A percentile compares a stretch with the other conserved stretches of the same genome.
phyloP scores from a whole-genome alignment of 768 basidiomycete genomes.

The Calocera viscosa region DNA sequence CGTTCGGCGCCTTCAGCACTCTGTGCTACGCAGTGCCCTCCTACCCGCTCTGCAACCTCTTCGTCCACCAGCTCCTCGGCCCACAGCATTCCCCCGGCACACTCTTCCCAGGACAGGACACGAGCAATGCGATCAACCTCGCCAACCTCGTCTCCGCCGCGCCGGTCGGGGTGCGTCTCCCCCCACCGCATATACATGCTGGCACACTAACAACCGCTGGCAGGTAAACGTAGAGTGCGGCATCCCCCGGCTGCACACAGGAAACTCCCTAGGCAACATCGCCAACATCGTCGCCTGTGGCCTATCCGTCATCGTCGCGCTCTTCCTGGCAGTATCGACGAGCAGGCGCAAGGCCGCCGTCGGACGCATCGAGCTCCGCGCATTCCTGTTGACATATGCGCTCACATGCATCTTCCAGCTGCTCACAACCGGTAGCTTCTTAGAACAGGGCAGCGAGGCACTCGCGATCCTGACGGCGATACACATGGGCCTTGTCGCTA shows the following conservation, averaged over 20 bases:
- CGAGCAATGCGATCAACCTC: slow-evolving; percentile 14
- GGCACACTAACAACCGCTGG: slow-evolving; percentile 49
- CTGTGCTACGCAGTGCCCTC: slow-evolving; percentile 60
- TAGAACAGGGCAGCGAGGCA: slow-evolving; percentile 61
- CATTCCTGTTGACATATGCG: slow-evolving; percentile 54
- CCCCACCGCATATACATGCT: slow-evolving; percentile 29
- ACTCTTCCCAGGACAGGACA: slow-evolving; percentile 15
- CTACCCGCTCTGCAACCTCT: slow-evolving; percentile 89
- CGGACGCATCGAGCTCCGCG: slow-evolving; percentile 60
- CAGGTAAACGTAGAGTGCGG: slow-evolving; percentile 69
- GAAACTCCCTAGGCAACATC: slow-evolving; percentile 52
- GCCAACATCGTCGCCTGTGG: slow-evolving; percentile 76
- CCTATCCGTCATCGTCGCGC: slow-evolving; percentile 52
- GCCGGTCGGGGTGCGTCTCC: slow-evolving; percentile 25
- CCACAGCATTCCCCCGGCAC: slow-evolving; percentile 18
- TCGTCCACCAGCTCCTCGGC: slow-evolving; percentile 63
- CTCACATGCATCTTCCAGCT: slow-evolving; percentile 61
- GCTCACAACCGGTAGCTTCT: slow-evolving; percentile 62
- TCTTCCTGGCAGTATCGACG: slow-evolving; percentile 44
- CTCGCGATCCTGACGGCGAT: slow-evolving; percentile 62
- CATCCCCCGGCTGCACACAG: slow-evolving; percentile 51
- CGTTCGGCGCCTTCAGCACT: slow-evolving; percentile 60
- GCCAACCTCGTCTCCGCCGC: slow-evolving; percentile 12
- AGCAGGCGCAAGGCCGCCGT: slow-evolving; percentile 75
- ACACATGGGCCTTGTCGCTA: slow-evolving; percentile 64